Evolutionary conservation across 2,329 filamentous ascomycete genomes (phyloP).

Genomic region (Stachybotrys echinatus): DNA sequence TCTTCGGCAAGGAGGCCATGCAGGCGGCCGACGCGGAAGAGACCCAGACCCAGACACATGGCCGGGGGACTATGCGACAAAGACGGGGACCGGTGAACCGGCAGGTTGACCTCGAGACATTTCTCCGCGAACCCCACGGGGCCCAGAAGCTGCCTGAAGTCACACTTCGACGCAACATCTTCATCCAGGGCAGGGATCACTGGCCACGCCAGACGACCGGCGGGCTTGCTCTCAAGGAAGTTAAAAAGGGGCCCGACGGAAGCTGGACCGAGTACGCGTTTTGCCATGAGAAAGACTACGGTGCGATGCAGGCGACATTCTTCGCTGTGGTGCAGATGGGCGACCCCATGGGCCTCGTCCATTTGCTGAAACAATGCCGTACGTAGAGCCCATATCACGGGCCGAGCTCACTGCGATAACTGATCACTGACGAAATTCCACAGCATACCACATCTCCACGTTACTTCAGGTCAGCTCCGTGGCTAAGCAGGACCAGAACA

Average conservation of each 20-base stretch:
- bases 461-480: constrained; percentile 92
- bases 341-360: constrained; percentile 77
- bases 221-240: constrained; percentile 73
- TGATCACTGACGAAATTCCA: background rate
- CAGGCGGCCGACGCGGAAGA: constrained; percentile 47
- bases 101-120: constrained; percentile 53
- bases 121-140: constrained; percentile 48
- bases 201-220: constrained; percentile 78
- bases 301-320: constrained; percentile 70
- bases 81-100: constrained; percentile 31
- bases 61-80: constrained; percentile 30
- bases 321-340: constrained; percentile 74
- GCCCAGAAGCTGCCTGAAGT: constrained; percentile 62
- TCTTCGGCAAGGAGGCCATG: constrained; percentile 54
- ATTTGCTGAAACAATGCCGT: constrained; percentile 51
- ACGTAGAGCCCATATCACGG: constrained; percentile 13
- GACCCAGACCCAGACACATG: too few species aligned
- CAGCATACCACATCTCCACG: constrained; percentile 85
- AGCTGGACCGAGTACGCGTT: constrained; percentile 68
- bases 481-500: constrained; percentile 85
- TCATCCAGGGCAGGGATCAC: constrained; percentile 79
- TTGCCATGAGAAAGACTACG: constrained; percentile 69
- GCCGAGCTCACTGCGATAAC: background rate
- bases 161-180: constrained; percentile 71
- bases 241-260: constrained; percentile 39